Evolutionary conservation across 1,284 basidiomycete genomes (phyloP).

Genomic region (Trametes versicolor): DNA sequence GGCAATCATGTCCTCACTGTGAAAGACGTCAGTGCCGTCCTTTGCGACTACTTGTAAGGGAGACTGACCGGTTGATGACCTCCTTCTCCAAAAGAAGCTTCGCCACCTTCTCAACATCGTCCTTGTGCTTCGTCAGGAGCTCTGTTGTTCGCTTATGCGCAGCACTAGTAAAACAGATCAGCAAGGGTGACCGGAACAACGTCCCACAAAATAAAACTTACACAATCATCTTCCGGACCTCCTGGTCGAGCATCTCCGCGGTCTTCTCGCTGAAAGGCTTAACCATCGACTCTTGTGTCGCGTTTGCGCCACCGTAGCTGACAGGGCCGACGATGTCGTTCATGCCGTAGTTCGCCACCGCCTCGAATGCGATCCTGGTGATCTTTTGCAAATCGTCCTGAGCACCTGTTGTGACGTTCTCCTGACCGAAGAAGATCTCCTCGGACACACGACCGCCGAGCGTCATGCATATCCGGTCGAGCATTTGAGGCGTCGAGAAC

Average conservation of each 20-base stretch:
- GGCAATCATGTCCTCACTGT: constrained; percentile 86
- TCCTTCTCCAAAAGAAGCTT: constrained; percentile 92
- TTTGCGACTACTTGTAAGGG: neutral
- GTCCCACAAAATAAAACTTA: constrained; percentile 47
- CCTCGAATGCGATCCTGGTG: constrained; percentile 97
- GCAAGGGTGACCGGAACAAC: neutral
- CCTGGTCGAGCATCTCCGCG: constrained; percentile 90
- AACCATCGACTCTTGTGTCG: constrained; percentile 89
- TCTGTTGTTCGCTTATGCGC: constrained; percentile 90
- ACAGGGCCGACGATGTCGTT: constrained; percentile 94
- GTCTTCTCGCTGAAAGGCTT: constrained; percentile 99
- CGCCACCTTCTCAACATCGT: constrained; percentile 95
- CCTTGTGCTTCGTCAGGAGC: constrained; percentile 84
- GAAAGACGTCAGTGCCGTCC: constrained; percentile 28
- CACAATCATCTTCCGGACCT: constrained; percentile 96
- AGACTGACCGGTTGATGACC: constrained; percentile 86
- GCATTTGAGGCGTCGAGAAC: constrained; percentile 93
- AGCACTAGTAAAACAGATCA: constrained; percentile 51
- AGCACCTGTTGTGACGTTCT: constrained; percentile 96
- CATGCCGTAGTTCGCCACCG: constrained; percentile 96
- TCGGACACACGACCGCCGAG: constrained; percentile 98
- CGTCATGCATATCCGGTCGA: constrained; percentile 98
- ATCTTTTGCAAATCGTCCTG: constrained; percentile 99
- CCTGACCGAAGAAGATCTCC: constrained; percentile 96
- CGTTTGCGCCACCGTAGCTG: constrained; percentile 90